Conservation (phyloP, 345 rosid genomes). For the Eucalyptus sp. region DNA sequence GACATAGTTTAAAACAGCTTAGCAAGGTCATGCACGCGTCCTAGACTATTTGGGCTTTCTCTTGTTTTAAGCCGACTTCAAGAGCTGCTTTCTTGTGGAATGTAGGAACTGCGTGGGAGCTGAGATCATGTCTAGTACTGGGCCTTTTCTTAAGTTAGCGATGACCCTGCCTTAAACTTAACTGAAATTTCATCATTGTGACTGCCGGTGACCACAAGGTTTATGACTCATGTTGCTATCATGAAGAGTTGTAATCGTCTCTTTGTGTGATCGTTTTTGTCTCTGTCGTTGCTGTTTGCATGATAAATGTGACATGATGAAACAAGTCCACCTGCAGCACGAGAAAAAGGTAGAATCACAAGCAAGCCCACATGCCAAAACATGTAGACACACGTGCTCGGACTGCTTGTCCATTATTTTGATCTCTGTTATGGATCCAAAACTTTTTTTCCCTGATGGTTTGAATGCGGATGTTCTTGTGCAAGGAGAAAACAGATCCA, state of each 20-base stretch:
- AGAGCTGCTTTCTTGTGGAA: neutral
- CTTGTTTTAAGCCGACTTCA: neutral
- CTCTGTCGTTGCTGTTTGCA: neutral
- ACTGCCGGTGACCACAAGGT: neutral
- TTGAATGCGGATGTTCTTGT: neutral
- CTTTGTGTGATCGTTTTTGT: neutral
- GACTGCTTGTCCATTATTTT: neutral
- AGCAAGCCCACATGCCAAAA: neutral
- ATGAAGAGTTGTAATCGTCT: neutral
- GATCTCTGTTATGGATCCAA: neutral
- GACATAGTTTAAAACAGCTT: neutral
- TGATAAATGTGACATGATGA: neutral
- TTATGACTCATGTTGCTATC: neutral
- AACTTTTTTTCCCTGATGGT: neutral
- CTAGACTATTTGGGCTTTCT: neutral
- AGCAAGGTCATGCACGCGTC: neutral
- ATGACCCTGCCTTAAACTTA: neutral
- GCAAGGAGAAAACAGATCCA: neutral
- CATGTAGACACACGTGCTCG: accelerated
- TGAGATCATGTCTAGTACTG: neutral
- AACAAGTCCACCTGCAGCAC: neutral
- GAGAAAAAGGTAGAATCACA: neutral
- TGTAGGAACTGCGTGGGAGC: neutral
- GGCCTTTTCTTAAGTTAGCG: neutral
- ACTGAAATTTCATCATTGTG: neutral